Evolutionary conservation across 2,329 filamentous ascomycete genomes (phyloP), one percentile per base, ranked within the genome.

Genomic region (Cladosporium sp.): DNA sequence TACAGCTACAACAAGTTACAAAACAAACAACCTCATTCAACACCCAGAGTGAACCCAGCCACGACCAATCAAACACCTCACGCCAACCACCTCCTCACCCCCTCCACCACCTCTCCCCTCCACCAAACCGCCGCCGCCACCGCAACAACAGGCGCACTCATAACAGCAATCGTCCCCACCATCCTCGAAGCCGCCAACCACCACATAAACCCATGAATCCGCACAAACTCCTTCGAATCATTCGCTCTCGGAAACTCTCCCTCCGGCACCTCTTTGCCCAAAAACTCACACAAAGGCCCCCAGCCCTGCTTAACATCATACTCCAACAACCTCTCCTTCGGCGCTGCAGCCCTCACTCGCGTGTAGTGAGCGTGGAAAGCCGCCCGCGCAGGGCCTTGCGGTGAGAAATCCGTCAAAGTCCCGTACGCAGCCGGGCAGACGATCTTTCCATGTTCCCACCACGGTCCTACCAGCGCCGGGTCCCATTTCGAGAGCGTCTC

Each of bases 141-240:
- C 17, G 12, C 39, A 36, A 54, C 17, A 52, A 51, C 56, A 3
- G 38, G 39, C 38, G 28, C 28, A 22, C 49, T 25, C 36, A 61
- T 45, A n/a, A 60, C 11, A 12, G 54, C 51, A 30, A 60, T 51
- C 51, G 61, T 60, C 40, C 54, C 20, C 9, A 63, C 28, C 60
- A 64, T 61, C 50, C 63, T 65, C 22, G 22, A 47, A 19, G 63
- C 30, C 19, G 49, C 60, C 20, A 64, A 19, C 28, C 43, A 63
- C 61, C 61, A 65, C 58, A 65, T 63, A 5, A 63, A 51, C 17
- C 28, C 49, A 57, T 64, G 62, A n/a, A 60, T 42, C 47, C 43
- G 17, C 12, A 65, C 55, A 55, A 65, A 65, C 28, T 59, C 55
- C 19, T 34, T 25, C 38, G 22, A 17, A 36, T 57, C 54, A 28